Conservation (phyloP, 257 asterid species). For the Solanum ossicruentum region DNA sequence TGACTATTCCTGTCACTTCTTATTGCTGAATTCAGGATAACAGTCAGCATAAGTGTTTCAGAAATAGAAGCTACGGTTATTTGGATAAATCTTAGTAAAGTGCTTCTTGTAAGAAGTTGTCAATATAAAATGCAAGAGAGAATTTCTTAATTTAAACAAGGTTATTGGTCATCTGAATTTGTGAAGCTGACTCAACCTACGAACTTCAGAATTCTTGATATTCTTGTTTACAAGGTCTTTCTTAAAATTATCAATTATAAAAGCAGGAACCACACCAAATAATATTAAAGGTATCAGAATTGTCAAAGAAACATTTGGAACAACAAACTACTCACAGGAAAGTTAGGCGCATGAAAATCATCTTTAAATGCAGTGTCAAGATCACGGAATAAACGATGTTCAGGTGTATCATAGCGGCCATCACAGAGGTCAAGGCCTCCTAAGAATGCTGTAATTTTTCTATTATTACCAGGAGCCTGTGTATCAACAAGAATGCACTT, state of each 20-base stretch:
- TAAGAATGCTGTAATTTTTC: conserved; percentile 74
- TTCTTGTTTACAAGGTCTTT: neutral
- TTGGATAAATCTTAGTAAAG: neutral
- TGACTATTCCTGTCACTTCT: neutral
- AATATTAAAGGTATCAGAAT: neutral
- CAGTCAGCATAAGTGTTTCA: neutral
- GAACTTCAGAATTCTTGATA: neutral
- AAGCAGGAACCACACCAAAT: neutral
- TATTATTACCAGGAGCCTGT: conserved; percentile 71
- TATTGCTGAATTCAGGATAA: neutral
- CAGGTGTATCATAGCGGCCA: conserved; percentile 94
- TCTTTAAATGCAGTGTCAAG: conserved; percentile 59
- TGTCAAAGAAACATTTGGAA: neutral
- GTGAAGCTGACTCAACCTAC: neutral
- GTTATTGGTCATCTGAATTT: neutral
- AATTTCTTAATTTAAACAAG: neutral
- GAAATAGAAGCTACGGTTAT: neutral
- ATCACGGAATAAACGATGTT: conserved; percentile 63
- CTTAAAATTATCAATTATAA: neutral
- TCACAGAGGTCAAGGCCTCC: conserved; percentile 97
- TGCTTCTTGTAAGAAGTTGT: neutral
- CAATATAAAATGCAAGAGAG: neutral
- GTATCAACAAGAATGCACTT: conserved; percentile 88
- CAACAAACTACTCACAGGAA: conserved; percentile 43
- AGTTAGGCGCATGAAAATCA: conserved; percentile 76